A percentile compares a stretch with the other conserved stretches of the same genome.
Conservation (phyloP, 805 yeast genomes). For the Martiniozyma abietophila region DNA sequence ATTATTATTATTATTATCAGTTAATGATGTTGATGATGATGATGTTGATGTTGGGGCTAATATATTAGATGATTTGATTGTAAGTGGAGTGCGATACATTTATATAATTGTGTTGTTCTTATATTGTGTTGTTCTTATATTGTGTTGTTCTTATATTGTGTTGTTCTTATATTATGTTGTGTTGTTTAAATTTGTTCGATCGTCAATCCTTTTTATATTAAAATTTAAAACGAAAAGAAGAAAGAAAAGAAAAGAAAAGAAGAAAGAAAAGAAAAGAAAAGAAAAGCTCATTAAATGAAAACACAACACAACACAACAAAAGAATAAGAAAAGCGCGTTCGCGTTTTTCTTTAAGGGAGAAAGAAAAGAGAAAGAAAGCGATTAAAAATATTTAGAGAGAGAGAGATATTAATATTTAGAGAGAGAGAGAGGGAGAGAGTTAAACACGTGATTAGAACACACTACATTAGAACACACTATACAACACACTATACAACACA, state of each 20-base stretch:
- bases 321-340: too few relatives aligned
- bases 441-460: background rate
- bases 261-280: background rate
- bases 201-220: background rate
- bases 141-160: background rate
- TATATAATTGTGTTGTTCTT: too few relatives aligned
- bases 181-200: background rate
- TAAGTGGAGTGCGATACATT: conserved; percentile 8
- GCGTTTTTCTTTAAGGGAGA: too few relatives aligned
- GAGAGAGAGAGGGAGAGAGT: background rate
- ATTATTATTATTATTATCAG: background rate
- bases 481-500: background rate
- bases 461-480: background rate
- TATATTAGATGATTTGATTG: conserved; percentile 4
- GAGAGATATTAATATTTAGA: too few relatives aligned
- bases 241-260: background rate
- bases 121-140: too few relatives aligned
- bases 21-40: conserved; percentile 1
- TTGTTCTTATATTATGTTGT: background rate
- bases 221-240: too few relatives aligned
- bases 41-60: background rate
- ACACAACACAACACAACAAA: too few relatives aligned
- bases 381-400: too few relatives aligned
- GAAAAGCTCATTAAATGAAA: background rate
- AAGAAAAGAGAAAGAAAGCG: too few relatives aligned